Base-by-base conservation (phyloP, 164 flowering plant species). In the Hamamelis virginiana region DNA sequence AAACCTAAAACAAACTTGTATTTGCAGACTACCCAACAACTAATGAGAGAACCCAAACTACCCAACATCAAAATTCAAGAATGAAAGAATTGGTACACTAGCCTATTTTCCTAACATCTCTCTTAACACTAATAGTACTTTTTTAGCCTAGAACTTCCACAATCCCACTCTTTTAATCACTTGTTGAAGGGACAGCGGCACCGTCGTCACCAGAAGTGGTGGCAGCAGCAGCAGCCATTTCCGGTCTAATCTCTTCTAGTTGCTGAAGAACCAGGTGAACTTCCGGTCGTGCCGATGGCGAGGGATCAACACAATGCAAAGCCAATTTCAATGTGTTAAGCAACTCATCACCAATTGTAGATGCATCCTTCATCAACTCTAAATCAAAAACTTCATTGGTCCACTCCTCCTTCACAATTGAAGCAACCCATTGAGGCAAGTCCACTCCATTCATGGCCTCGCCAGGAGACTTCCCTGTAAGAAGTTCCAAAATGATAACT, bases 351-450 rank as follows among this genome's bases (percentile, higher is more conserved):
- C 68, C 72, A 56, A 73, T 68, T 1, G 64, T 60, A 2, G 72
- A 41, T 1, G 72, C 76, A 33, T 68, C 69, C 62, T 69, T 79
- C 83, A 83, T 79, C 78, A 83, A 45, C 68, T 81, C 84, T 28
- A 76, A 4, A 51, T 83, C 87, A 45, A 83, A 83, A 45, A 83
- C 87, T 66, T 81, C 81, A 55, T 77, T 80, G 0, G 84, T 83
- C 87, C 87, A 83, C 76, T 83, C 87, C 68, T 83, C 87, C 56
- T 79, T 79, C n/a, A 83, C 84, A 12, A 77, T 75, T 3, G 83
- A 75, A 13, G 82, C 83, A 22, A 83, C 87, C 87, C 84, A 83
- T 27, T 75, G 84, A 1, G 84, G 84, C 76, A 83, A 74, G 56
- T 80, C 82, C 22, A 74, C 73, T 0, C 87, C 83, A 28, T 72